Percentiles rank a stretch among this genome's conserved stretches.
Evolutionary conservation across 129 eudicot species (phyloP).

Genomic region (Flaveria bidentis): DNA sequence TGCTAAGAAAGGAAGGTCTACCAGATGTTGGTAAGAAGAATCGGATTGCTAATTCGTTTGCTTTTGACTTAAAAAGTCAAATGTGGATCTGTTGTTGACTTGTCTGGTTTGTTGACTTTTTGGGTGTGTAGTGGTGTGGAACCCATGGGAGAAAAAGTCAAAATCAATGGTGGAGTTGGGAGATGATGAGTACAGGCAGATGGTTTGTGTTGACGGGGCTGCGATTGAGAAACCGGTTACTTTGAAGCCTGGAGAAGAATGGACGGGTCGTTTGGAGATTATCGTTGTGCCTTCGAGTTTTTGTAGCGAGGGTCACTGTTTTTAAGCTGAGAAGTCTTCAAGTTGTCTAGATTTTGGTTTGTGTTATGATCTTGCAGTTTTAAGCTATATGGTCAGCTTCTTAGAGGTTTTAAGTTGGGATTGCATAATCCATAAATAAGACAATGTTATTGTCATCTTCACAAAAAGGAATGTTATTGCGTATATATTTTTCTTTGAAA

Average conservation of each 20-base stretch:
- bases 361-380: background rate
- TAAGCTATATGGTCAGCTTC: background rate
- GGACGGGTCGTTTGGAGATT: constrained; percentile 76
- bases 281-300: constrained; percentile 65
- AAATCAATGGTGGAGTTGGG: constrained; percentile 69
- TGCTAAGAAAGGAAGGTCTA: constrained; percentile 76
- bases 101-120: constrained; percentile 4
- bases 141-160: constrained; percentile 93
- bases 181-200: constrained; percentile 72
- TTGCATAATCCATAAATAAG: background rate
- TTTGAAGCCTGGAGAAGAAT: constrained; percentile 81
- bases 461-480: background rate
- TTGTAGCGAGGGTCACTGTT: constrained; percentile 50
- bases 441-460: background rate
- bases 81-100: background rate
- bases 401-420: background rate
- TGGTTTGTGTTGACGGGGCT: constrained; percentile 90
- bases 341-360: background rate
- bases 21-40: constrained; percentile 77
- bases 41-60: background rate
- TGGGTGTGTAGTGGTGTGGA: constrained; percentile 73
- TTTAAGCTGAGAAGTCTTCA: constrained; percentile 31
- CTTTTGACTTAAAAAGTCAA: constrained; percentile 2
- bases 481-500: background rate
- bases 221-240: constrained; percentile 77